phyloP scores from a whole-genome alignment of 148 eudicot species.

The Dianthus caryophyllus region DNA sequence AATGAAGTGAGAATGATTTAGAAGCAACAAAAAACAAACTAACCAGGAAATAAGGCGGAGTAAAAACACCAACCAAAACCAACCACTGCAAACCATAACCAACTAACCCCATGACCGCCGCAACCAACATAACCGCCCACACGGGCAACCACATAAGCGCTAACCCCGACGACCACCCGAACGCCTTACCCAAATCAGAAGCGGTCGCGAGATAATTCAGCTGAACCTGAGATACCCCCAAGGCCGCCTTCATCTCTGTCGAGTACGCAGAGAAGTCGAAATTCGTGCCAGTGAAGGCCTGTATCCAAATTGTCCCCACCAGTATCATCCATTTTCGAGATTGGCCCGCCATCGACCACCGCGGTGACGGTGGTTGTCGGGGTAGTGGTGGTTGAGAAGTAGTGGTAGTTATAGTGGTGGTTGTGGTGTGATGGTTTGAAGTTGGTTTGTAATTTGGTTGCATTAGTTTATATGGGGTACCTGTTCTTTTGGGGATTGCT shows the following conservation, averaged over 20 bases:
- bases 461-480: too few relatives aligned
- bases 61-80: conserved; percentile 36
- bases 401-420: too few relatives aligned
- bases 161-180: conserved; percentile 88
- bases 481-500: not conserved
- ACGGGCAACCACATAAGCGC: conserved; percentile 63
- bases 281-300: conserved; percentile 88
- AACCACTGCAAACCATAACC: conserved; percentile 89
- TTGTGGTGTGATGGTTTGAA: too few relatives aligned
- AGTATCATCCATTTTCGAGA: conserved; percentile 73
- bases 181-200: conserved; percentile 83
- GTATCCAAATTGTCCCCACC: conserved; percentile 75
- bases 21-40: conserved; percentile 15
- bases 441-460: too few relatives aligned
- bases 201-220: conserved; percentile 83
- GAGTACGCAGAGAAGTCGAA: conserved; percentile 95
- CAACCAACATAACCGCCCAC: conserved; percentile 54
- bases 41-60: conserved; percentile 73
- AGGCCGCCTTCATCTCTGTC: conserved; percentile 52
- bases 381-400: not conserved
- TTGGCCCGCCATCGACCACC: conserved; percentile 39
- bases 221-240: conserved; percentile 73
- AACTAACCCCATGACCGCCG: conserved; percentile 67
- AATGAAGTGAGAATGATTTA: too few relatives aligned
- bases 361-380: not conserved